Percentiles rank a stretch among this genome's conserved stretches.
Conservation (phyloP, 768 basidiomycete species). For the Panaeolus papilionaceus region DNA sequence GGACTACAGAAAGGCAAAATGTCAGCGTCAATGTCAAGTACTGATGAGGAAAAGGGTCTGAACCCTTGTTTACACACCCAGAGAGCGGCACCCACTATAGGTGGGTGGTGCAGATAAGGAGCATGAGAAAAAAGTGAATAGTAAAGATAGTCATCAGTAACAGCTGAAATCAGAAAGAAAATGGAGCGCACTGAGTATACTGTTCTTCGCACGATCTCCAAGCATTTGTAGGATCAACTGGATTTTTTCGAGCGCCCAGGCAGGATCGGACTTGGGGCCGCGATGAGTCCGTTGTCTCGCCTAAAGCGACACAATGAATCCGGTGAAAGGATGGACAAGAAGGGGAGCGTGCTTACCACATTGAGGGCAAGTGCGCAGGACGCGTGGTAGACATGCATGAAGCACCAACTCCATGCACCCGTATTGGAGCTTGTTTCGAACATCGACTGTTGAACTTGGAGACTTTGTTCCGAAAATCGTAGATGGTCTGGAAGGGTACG, state of each 20-base stretch:
- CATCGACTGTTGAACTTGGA: conserved; percentile 74
- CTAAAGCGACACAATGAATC: conserved; percentile 34
- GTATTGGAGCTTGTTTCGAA: conserved; percentile 81
- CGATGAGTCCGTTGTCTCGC: conserved; percentile 46
- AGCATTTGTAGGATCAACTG: conserved; percentile 53
- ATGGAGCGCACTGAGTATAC: conserved; percentile 45
- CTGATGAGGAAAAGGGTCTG: conserved; percentile 14
- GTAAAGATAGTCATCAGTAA: conserved; percentile 19
- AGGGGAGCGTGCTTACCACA: conserved; percentile 47
- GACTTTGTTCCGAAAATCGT: conserved; percentile 71
- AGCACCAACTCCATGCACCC: conserved; percentile 83
- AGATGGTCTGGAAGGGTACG: conserved; percentile 73
- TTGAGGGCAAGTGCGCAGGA: conserved; percentile 69
- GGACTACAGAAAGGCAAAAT: conserved; percentile 46
- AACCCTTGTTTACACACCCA: conserved; percentile 54
- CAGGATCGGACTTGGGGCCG: conserved; percentile 42
- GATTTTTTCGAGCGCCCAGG: conserved; percentile 50
- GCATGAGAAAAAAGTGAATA: conserved; percentile 22
- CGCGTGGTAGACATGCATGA: conserved; percentile 76
- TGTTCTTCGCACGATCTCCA: conserved; percentile 56
- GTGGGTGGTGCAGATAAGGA: conserved; percentile 19
- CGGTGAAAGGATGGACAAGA: conserved; percentile 21
- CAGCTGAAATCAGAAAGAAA: conserved; percentile 19
- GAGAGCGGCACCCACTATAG: conserved; percentile 62
- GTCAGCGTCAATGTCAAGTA: conserved; percentile 18